Base-by-base conservation (phyloP, 208 protist genomes). In the Leishmania lainsoni region DNA sequence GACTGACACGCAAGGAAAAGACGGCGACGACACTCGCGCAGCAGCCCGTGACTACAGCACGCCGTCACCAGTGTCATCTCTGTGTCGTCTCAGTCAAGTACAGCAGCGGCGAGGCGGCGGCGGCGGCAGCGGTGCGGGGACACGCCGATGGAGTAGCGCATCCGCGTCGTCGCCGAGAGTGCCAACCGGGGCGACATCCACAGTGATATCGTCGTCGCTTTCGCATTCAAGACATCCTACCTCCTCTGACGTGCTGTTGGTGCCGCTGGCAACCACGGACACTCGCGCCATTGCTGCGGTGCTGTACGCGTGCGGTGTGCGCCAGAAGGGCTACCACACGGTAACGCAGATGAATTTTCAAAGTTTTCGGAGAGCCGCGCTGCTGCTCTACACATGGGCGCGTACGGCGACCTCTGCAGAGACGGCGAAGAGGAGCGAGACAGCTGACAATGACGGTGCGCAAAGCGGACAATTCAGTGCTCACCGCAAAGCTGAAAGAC, bases 341-440 rank as follows among this genome's bases (percentile, higher is more conserved):
- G 58, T 87, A 22, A 73, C 86, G 22, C 63, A 74, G 68, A 88
- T 97, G 84, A 48, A 81, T 72, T 95, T 95, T 76, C 78, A 77
- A n/a, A 63, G 71, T 10, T 97, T 97, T 78, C 88, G 87, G 12
- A 88, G 93, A 54, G 73, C 91, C 6, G 74, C 93, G 80, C 83
- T 95, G 69, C 77, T 95, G 49, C 84, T 97, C 22, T 83, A 87
- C 48, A 74, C 84, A 26, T 93, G 88, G 90, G 81, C 87, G 48
- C 32, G 51, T 26, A 79, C 75, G 14, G 77, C 74, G 71, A 29
- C n/a, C 12, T 29, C 26, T 45, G 69, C 71, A 17, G 75, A 66
- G 54, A n/a, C 6, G 32, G 56, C 32, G 22, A 69, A 65, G 59
- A 54, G 9, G n/a, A 68, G 69, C 66, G 76, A 10, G 52, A 72